Conservation (phyloP, 208 protist species). For the Acanthamoeba pearcei region DNA sequence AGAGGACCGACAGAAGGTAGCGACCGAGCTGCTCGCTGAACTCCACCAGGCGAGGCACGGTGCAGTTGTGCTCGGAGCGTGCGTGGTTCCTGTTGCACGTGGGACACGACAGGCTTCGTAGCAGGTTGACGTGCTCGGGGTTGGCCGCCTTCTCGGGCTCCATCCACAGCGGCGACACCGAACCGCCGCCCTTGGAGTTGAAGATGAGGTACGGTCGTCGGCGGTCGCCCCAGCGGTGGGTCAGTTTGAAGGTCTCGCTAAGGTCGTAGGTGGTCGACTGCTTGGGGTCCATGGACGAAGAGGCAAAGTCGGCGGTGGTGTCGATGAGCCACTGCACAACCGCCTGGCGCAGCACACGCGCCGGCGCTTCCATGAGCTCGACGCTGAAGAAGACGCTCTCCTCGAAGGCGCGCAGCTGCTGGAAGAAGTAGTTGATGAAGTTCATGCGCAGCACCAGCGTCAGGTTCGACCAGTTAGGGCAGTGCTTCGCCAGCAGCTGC, state of each 20-base stretch:
- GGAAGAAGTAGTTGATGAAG: slow-evolving; percentile 66
- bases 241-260: slow-evolving; percentile 60
- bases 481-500: background rate
- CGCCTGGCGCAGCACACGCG: background rate
- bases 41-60: slow-evolving; percentile 14
- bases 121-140: background rate
- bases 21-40: slow-evolving; percentile 42
- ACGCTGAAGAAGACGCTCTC: slow-evolving; percentile 24
- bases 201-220: slow-evolving; percentile 49
- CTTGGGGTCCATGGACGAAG: slow-evolving; percentile 46
- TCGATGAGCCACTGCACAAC: slow-evolving; percentile 60
- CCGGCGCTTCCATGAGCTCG: background rate
- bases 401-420: slow-evolving; percentile 59
- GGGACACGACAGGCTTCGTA: background rate
- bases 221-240: background rate
- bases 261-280: slow-evolving; percentile 47
- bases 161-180: slow-evolving; percentile 28
- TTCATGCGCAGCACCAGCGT: slow-evolving; percentile 64
- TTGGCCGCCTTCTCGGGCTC: slow-evolving; percentile 17
- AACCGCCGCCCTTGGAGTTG: slow-evolving; percentile 23
- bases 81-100: background rate
- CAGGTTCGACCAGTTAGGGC: slow-evolving; percentile 1
- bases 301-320: slow-evolving; percentile 43
- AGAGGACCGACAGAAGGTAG: slow-evolving; percentile 49
- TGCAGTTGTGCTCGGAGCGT: background rate